Base-by-base conservation (phyloP, 495 filamentous ascomycete species). In the Sordaria brevicollis region DNA sequence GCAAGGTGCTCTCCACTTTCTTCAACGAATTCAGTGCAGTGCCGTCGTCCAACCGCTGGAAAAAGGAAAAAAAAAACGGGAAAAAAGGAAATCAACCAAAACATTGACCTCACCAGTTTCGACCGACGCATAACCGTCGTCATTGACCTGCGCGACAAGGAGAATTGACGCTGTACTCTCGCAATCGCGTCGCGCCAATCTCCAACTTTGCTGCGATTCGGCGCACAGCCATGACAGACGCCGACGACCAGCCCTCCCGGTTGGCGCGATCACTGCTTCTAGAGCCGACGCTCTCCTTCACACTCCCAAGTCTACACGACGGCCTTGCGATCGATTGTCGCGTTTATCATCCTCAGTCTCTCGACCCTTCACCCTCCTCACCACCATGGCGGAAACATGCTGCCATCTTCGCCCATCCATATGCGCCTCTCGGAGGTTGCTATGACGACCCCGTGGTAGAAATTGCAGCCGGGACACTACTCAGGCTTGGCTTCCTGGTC, bases 361-460 rank as follows among this genome's bases (percentile, higher is more conserved):
- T 80, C 70, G 79, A 71, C 38, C 76, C 72, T 10, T 74, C 73
- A 15, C 70, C 72, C 5, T 65, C 74, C 1, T 70, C 78, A 2
- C 77, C 79, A 0, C 43, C 73, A 25, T 85, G 85, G 83, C 73
- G 69, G 10, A 81, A 82, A 66, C 85, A 85, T 70, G 91, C 88
- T 11, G 94, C 93, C 4, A 85, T 97, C 25, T 77, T 99, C 31
- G 94, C 94, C 0, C 95, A 98, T 78, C 94, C 95, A 0, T 99
- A 97, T 71, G 92, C 93, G 21, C 87, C 91, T 0, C 81, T 98
- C 6, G 95, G 95, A 11, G 95, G 95, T 5, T 90, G 83, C 81
- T 94, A 89, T 77, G 91, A 97, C 76, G 93, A 98, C 72, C 85
- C 85, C 0, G 84, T 96, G 25, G 92, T 99, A 15, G 80, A 86